These are phyloP conservation scores for Setaria italica DNA, from an alignment of 202 grass and related monocot species.

Conservation along the genomic window DNA sequence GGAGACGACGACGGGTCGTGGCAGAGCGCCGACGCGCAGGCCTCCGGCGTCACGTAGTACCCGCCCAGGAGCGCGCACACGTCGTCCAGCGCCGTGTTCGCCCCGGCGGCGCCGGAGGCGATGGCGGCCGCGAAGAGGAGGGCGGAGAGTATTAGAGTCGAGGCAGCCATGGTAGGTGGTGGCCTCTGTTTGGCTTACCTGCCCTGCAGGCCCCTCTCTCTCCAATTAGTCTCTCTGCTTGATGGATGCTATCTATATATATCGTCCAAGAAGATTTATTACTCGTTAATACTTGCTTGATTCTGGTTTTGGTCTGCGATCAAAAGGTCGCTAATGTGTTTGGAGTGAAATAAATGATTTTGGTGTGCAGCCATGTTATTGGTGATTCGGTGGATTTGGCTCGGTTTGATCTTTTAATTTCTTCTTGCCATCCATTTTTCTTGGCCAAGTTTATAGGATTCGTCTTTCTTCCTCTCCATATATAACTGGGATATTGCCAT, in stretches of 20 bases:
- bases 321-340: not conserved
- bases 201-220: not conserved
- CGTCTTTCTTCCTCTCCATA: not conserved
- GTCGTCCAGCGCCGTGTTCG: conserved; percentile 18
- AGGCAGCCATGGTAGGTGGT: conserved; percentile 8
- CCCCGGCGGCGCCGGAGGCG: too few relatives aligned
- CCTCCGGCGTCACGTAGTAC: conserved; percentile 51
- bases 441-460: not conserved
- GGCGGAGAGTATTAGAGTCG: not conserved
- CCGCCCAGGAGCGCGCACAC: conserved; percentile 35
- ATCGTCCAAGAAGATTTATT: not conserved
- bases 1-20: not conserved
- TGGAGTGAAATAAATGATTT: not conserved
- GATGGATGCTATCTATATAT: not conserved
- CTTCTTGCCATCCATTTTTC: not conserved
- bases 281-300: not conserved
- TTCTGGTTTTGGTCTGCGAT: not conserved
- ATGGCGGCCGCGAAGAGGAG: not conserved
- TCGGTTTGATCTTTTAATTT: not conserved
- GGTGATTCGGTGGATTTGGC: not conserved
- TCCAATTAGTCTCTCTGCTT: not conserved
- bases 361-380: not conserved
- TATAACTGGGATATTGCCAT: not conserved
- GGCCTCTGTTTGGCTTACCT: not conserved
- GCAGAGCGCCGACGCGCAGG: conserved; percentile 22